A percentile compares a stretch with the other conserved stretches of the same genome.
Evolutionary conservation across 1,284 basidiomycete genomes (phyloP).

Genomic region (Tilletia horrida): DNA sequence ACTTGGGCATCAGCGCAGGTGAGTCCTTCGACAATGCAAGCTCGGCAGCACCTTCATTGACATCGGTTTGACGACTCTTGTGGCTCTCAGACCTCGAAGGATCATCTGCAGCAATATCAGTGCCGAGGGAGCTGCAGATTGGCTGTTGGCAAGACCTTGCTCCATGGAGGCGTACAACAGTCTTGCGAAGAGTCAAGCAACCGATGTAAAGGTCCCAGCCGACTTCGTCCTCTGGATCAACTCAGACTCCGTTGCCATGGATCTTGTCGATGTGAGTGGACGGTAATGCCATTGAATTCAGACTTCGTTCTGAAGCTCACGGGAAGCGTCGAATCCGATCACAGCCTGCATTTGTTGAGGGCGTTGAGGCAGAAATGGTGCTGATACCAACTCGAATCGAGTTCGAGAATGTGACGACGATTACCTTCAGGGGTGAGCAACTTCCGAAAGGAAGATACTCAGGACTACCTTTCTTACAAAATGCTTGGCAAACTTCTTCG

Average conservation of each 20-base stretch:
- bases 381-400: too few relatives aligned
- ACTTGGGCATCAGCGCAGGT: background rate
- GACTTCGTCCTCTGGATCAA: slow-evolving; percentile 3
- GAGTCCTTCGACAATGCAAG: background rate
- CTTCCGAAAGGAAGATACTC: too few relatives aligned
- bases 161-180: too few relatives aligned
- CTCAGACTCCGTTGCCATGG: background rate
- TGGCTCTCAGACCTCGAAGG: background rate
- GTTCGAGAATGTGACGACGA: too few relatives aligned
- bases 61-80: background rate
- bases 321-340: too few relatives aligned
- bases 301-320: too few relatives aligned
- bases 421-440: too few relatives aligned
- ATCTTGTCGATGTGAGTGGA: slow-evolving; percentile 4
- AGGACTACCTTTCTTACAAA: too few relatives aligned
- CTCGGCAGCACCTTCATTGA: background rate
- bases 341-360: too few relatives aligned
- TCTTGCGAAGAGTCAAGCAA: too few relatives aligned
- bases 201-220: too few relatives aligned
- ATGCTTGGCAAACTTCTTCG: background rate
- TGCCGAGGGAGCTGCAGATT: background rate
- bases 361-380: too few relatives aligned
- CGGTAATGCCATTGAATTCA: background rate
- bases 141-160: background rate
- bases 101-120: slow-evolving; percentile 3